A percentile compares a stretch with the other conserved stretches of the same genome.
Conservation (phyloP, 129 eudicot species). For the Heracleum sosnowskyi region DNA sequence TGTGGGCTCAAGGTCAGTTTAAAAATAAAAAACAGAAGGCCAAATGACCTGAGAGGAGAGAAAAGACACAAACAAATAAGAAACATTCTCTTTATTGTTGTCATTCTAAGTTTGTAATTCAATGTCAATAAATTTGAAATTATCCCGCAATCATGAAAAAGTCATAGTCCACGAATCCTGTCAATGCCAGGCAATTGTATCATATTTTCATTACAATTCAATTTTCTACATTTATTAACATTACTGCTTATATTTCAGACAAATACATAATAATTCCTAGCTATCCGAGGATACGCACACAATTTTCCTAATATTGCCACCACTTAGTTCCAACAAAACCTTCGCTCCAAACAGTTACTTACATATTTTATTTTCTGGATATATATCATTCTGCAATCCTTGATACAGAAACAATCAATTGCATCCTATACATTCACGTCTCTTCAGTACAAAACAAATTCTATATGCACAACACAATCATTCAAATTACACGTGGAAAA, state of each 20-base stretch:
- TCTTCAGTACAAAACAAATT: background rate
- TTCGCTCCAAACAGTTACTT: background rate
- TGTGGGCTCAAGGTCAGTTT: background rate
- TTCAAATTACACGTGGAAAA: background rate
- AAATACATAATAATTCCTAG: background rate
- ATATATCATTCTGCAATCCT: background rate
- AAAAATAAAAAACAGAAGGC: background rate
- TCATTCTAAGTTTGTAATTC: background rate
- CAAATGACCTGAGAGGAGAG: background rate
- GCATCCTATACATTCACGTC: background rate
- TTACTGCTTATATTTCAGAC: background rate
- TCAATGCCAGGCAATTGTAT: background rate
- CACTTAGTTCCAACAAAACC: background rate
- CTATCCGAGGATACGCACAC: background rate
- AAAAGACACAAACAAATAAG: background rate
- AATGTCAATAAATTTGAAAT: background rate
- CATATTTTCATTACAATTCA: background rate
- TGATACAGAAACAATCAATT: background rate
- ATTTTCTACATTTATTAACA: background rate
- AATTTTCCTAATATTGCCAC: background rate
- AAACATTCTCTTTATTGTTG: background rate
- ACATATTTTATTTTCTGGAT: background rate
- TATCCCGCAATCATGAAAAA: background rate
- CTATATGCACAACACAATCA: background rate
- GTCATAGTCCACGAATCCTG: background rate